A percentile compares a stretch with the other conserved stretches of the same genome.
Evolutionary conservation across 805 yeast genomes (phyloP).

Genomic region (Maudiozyma serrabonitensis): DNA sequence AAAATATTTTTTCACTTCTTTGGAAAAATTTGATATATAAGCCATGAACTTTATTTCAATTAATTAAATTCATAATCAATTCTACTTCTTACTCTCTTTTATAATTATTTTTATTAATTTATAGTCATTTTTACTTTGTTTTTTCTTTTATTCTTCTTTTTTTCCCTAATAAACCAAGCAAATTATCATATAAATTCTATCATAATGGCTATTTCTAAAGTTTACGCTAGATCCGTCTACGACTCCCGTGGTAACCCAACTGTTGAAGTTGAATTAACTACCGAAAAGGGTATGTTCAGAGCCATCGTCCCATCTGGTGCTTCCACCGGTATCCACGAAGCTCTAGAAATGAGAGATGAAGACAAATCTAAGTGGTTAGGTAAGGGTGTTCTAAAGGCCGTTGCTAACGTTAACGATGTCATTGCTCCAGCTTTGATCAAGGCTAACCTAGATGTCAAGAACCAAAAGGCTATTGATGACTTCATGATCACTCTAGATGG

Average conservation of each 20-base stretch:
- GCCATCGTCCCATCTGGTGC: slow-evolving; percentile 99
- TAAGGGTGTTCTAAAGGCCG: slow-evolving; percentile 97
- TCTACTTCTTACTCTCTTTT: too few species aligned
- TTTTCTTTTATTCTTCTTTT: background rate
- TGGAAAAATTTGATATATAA: background rate
- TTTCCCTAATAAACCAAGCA: slow-evolving; percentile 13
- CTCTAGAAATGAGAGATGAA: slow-evolving; percentile 95
- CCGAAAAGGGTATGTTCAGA: slow-evolving; percentile 90
- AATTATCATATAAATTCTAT: slow-evolving; percentile 7
- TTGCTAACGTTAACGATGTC: slow-evolving; percentile 86
- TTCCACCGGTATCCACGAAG: slow-evolving; percentile 98
- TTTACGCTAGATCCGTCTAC: slow-evolving; percentile 93
- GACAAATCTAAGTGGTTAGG: slow-evolving; percentile 98
- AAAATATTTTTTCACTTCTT: background rate
- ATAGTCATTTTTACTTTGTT: background rate
- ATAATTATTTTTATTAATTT: background rate
- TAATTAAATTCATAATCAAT: background rate
- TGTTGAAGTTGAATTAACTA: slow-evolving; percentile 93
- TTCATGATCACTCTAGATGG: slow-evolving; percentile 86
- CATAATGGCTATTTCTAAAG: slow-evolving; percentile 74
- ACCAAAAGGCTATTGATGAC: slow-evolving; percentile 81
- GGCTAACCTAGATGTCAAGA: slow-evolving; percentile 71
- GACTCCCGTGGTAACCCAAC: slow-evolving; percentile 99
- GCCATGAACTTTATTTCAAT: background rate
- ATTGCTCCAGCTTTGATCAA: slow-evolving; percentile 89